Evolutionary conservation across 2,329 filamentous ascomycete species (phyloP).

Genomic region (Xenosphaeropsis pyriputrescens): DNA sequence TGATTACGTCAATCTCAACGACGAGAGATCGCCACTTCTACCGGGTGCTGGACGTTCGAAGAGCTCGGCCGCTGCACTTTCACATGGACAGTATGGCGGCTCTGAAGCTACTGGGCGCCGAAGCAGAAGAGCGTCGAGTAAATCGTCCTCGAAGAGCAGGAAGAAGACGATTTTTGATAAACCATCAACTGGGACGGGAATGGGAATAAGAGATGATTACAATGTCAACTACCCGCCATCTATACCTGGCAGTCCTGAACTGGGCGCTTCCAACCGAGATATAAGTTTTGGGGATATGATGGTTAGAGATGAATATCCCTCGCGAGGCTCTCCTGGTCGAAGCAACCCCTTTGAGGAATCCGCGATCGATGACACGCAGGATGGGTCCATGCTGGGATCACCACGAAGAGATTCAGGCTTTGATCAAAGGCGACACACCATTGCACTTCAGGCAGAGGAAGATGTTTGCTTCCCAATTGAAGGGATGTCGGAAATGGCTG

Average conservation of each 20-base stretch:
- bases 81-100: slow-evolving; percentile 6
- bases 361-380: slow-evolving; percentile 17
- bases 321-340: slow-evolving; percentile 5
- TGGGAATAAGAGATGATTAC: slow-evolving; percentile 28
- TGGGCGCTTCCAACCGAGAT: slow-evolving; percentile 32
- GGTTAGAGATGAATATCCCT: slow-evolving; percentile 48
- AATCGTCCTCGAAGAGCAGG: slow-evolving; percentile 28
- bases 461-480: slow-evolving; percentile 88
- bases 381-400: slow-evolving; percentile 3
- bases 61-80: slow-evolving; percentile 8
- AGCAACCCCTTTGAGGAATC: slow-evolving; percentile 9
- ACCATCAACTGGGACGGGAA: slow-evolving; percentile 2
- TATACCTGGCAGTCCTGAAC: slow-evolving; percentile 43
- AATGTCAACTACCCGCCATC: slow-evolving; percentile 58
- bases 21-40: slow-evolving; percentile 41
- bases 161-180: slow-evolving; percentile 15
- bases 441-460: slow-evolving; percentile 54
- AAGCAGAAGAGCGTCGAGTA: slow-evolving; percentile 11
- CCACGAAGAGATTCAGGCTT: slow-evolving; percentile 11
- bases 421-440: slow-evolving; percentile 35
- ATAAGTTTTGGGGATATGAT: slow-evolving; percentile 55
- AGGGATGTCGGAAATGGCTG: slow-evolving; percentile 63
- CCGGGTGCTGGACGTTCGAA: slow-evolving; percentile 24
- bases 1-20: slow-evolving; percentile 9
- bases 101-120: background rate